Base-by-base conservation (phyloP, 164 flowering plant genomes). In the Stephania yunnanensis region DNA sequence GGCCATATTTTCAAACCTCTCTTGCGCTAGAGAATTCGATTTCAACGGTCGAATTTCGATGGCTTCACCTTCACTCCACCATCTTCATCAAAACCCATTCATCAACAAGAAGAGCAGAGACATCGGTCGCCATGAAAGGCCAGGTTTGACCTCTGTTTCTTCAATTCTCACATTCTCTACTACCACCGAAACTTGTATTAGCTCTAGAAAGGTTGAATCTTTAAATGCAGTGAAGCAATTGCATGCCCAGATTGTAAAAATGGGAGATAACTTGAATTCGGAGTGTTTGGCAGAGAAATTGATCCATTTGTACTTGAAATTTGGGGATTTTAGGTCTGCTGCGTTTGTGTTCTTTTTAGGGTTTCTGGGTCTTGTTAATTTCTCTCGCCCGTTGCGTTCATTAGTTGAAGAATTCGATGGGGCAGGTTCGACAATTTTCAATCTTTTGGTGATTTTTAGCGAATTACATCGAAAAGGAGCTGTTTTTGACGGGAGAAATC, bases 201-300 rank as follows among this genome's bases (percentile, higher is more conserved):
- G 73, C 42, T 53, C 66, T 8, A 46, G 48, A 12, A 74, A 82
- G 76, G 64, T 78, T 22, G 78, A 75, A 15, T 81, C 87, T 50
- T 75, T 84, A 67, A 70, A 42, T 78, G 80, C 79, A n/a, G 82
- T 84, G 10, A 87, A 84, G 80, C 71, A 74, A 70, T 68, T 76
- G 74, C 92, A 89, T 83, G 79, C 91, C 87, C 87, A 85, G 82
- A 72, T 87, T n/a, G n/a, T n/a, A n/a, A n/a, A n/a, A n/a, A n/a
- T n/a, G n/a, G n/a, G n/a, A n/a, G n/a, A n/a, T n/a, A n/a, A n/a
- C n/a, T n/a, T n/a, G n/a, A n/a, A n/a, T n/a, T n/a, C n/a, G n/a
- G n/a, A n/a, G n/a, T n/a, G n/a, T n/a, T n/a, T n/a, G n/a, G n/a
- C n/a, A n/a, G n/a, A n/a, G n/a, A n/a, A n/a, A n/a, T n/a, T n/a